Conservation (phyloP, 2,329 filamentous ascomycete species). For the Botrytis tulipae region DNA sequence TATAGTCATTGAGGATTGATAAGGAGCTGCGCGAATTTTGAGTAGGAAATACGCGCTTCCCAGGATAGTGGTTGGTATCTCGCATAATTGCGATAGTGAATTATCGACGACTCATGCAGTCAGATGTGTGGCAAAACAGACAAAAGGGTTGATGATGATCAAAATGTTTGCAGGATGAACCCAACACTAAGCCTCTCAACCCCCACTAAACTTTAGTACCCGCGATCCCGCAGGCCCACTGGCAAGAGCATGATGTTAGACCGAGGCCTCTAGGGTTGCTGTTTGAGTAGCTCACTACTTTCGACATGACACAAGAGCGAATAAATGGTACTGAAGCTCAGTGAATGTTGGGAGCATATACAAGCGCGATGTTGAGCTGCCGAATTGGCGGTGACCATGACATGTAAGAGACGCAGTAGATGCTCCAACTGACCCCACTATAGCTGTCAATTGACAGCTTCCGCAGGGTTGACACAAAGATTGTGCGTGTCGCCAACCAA, state of each 20-base stretch:
- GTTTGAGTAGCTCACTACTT: neutral
- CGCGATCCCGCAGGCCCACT: neutral
- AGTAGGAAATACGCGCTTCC: constrained; percentile 5
- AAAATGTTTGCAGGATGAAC: neutral
- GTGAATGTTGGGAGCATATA: neutral
- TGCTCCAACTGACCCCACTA: neutral
- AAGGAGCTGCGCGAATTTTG: constrained; percentile 12
- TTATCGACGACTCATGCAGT: constrained; percentile 11
- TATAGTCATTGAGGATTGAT: neutral
- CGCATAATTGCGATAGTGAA: constrained; percentile 15
- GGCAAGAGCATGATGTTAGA: neutral
- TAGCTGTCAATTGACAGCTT: neutral
- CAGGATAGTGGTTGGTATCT: constrained; percentile 11
- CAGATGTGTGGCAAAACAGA: constrained; percentile 10
- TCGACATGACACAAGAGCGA: neutral
- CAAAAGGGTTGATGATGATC: neutral
- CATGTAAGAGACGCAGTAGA: constrained; percentile 2
- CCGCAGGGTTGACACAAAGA: neutral
- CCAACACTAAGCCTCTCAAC: neutral
- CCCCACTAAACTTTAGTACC: neutral
- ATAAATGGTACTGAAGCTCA: neutral
- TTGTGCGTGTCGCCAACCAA: constrained; percentile 11
- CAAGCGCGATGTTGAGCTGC: neutral
- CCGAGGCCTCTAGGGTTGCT: neutral
- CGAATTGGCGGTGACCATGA: neutral